Percentiles rank a stretch among this genome's conserved stretches.
phyloP scores from a whole-genome alignment of 176 grass and related monocot genomes.

The Phragmites australis region DNA sequence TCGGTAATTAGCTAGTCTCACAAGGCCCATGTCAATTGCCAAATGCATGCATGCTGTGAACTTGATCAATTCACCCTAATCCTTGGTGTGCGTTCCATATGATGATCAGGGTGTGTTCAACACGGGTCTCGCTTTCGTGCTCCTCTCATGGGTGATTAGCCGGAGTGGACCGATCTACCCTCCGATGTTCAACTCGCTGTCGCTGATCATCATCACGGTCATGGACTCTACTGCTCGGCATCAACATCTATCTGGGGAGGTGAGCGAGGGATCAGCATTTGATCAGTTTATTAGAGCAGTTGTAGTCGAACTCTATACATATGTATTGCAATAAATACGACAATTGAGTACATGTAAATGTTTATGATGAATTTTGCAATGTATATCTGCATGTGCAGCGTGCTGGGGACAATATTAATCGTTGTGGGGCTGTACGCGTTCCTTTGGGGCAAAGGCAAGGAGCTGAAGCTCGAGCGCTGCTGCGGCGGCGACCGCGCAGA shows the following conservation, averaged over 20 bases:
- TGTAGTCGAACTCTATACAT: not conserved
- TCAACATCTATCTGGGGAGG: conserved; percentile 33
- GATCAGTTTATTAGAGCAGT: no score
- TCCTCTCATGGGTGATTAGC: conserved; percentile 21
- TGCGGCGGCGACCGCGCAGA: not conserved
- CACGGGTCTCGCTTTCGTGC: conserved; percentile 11
- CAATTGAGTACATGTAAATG: not conserved
- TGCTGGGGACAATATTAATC: not conserved
- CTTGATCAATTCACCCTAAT: not conserved
- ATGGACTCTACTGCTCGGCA: conserved; percentile 20
- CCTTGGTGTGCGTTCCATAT: not conserved
- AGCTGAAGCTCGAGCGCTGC: not conserved
- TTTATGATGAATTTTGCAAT: no score
- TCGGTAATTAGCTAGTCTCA: conserved; percentile 34
- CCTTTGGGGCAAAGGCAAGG: not conserved
- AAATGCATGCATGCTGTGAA: no score
- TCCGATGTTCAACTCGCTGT: conserved; percentile 22
- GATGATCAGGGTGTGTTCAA: not conserved
- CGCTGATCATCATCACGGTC: conserved; percentile 15
- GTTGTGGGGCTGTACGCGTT: not conserved
- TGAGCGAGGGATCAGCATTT: not conserved
- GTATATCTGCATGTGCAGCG: not conserved
- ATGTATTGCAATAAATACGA: not conserved
- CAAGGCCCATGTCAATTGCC: not conserved
- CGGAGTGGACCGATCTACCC: conserved; percentile 30